Evolutionary conservation across 2,329 filamentous ascomycete genomes (phyloP).

Genomic region (Trichoderma simmonsii): DNA sequence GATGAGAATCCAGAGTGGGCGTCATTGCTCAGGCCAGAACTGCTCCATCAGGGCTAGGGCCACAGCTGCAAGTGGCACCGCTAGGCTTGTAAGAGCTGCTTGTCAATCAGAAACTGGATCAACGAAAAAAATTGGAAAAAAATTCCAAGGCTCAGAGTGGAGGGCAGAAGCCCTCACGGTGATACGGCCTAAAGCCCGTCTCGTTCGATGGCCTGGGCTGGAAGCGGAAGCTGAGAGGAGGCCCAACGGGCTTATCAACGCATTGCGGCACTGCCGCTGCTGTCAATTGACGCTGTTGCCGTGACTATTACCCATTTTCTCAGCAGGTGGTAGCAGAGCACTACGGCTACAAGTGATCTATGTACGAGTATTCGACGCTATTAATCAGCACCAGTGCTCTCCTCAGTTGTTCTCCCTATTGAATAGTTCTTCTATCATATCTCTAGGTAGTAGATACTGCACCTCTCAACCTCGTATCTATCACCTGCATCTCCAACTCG

Average conservation of each 20-base stretch:
- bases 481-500: not conserved
- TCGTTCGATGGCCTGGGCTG: conserved; percentile 6
- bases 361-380: not conserved
- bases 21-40: not conserved
- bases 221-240: conserved; percentile 12
- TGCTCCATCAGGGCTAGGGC: conserved; percentile 5
- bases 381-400: not conserved
- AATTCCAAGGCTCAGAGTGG: not conserved
- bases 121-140: not conserved
- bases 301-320: not conserved
- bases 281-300: not conserved
- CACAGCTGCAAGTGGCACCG: not conserved
- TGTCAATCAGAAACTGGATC: not conserved
- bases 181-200: conserved; percentile 10
- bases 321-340: not conserved
- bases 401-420: not conserved
- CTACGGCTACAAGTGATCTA: not conserved
- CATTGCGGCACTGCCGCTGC: not conserved
- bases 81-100: not conserved
- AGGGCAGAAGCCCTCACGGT: conserved; percentile 18
- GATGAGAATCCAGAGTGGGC: not conserved
- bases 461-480: not conserved
- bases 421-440: no score
- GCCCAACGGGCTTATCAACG: not conserved
- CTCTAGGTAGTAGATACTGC: not conserved